phyloP scores from a whole-genome alignment of 176 grass and related monocot species.

The Oryza glaberrima region DNA sequence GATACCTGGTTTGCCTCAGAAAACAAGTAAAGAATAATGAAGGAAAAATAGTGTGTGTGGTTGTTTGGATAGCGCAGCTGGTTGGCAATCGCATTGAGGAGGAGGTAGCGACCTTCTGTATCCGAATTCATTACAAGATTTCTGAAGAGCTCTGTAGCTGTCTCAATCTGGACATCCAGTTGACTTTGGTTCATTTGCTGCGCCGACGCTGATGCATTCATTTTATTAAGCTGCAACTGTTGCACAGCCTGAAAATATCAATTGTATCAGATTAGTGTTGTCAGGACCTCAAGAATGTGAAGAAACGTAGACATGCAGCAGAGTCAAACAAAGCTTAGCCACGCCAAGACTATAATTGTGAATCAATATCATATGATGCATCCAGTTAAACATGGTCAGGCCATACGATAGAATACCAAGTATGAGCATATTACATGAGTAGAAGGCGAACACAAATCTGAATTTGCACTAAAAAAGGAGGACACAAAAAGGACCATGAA shows the following conservation, averaged over 20 bases:
- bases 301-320: background rate
- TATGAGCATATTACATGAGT: background rate
- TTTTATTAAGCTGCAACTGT: constrained; percentile 76
- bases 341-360: background rate
- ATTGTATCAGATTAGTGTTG: constrained; percentile 21
- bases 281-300: constrained; percentile 23
- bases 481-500: background rate
- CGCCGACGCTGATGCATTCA: constrained; percentile 44
- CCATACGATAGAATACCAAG: background rate
- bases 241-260: constrained; percentile 77
- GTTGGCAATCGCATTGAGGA: constrained; percentile 92
- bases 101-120: constrained; percentile 81
- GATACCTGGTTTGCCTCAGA: constrained; percentile 74
- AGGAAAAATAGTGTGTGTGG: constrained; percentile 95
- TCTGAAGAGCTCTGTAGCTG: constrained; percentile 81
- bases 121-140: constrained; percentile 88
- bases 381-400: background rate
- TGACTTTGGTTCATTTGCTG: constrained; percentile 73
- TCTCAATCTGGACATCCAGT: constrained; percentile 79
- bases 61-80: constrained; percentile 93
- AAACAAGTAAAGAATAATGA: constrained; percentile 92
- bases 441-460: background rate
- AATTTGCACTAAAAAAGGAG: background rate
- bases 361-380: background rate
- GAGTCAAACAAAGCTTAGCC: background rate